A percentile compares a stretch with the other conserved stretches of the same genome.
Conservation (phyloP, 2,329 filamentous ascomycete species). For the Setomelanomma holmii region DNA sequence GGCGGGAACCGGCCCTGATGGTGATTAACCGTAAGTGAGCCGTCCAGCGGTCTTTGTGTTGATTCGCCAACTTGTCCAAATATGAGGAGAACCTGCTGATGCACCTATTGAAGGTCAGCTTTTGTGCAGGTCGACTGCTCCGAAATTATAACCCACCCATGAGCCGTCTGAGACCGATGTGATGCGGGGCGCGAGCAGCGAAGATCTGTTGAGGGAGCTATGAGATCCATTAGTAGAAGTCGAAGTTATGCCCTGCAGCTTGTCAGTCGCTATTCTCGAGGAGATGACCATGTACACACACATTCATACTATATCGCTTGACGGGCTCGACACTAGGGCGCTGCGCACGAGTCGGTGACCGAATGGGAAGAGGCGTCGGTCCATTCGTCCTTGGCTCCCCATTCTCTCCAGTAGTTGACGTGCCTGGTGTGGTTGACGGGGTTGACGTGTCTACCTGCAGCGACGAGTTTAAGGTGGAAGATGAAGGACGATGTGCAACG, state of each 20-base stretch:
- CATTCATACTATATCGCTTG: conserved; percentile 65
- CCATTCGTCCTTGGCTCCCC: conserved; percentile 64
- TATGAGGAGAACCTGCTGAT: conserved; percentile 87
- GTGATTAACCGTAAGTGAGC: conserved; percentile 78
- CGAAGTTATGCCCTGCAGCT: conserved; percentile 60
- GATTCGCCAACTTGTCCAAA: conserved; percentile 82
- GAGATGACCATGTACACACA: conserved; percentile 18
- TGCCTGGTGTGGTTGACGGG: conserved; percentile 69
- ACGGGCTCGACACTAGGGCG: conserved; percentile 43
- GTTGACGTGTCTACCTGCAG: conserved; percentile 72
- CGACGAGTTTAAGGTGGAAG: conserved; percentile 66
- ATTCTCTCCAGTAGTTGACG: conserved; percentile 75
- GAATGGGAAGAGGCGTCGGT: conserved; percentile 49
- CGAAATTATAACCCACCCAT: conserved; percentile 68
- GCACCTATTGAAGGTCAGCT: conserved; percentile 66
- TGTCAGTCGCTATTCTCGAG: conserved; percentile 5
- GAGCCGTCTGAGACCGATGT: conserved; percentile 80
- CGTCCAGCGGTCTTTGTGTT: conserved; percentile 73
- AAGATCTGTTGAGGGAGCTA: conserved; percentile 65
- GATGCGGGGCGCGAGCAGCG: conserved; percentile 81
- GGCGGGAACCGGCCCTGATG: conserved; percentile 86
- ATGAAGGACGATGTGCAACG: conserved; percentile 64
- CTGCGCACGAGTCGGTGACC: conserved; percentile 46
- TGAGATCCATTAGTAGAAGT: conserved; percentile 56
- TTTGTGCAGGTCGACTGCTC: background rate